Evolutionary conservation across 2,329 filamentous ascomycete genomes (phyloP).

Genomic region (Scorias spongiosa): DNA sequence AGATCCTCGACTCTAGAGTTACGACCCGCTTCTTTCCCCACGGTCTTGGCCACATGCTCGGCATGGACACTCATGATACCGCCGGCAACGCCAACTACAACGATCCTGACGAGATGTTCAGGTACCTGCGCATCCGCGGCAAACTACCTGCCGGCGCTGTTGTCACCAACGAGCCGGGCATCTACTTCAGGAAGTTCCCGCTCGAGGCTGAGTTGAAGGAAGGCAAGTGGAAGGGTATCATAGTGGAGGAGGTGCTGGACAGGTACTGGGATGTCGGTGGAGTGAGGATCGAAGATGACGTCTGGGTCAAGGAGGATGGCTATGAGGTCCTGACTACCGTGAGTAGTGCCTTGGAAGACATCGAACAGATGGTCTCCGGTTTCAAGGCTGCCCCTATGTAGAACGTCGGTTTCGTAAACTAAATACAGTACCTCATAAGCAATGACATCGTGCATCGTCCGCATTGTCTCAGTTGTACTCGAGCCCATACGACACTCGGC

Average conservation of each 20-base stretch:
- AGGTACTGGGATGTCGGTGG: constrained; percentile 68
- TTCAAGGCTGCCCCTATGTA: neutral
- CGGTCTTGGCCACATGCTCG: constrained; percentile 35
- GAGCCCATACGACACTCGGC: too few relatives aligned
- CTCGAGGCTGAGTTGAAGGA: constrained; percentile 54
- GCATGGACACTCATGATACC: constrained; percentile 37
- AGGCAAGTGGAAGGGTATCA: constrained; percentile 44
- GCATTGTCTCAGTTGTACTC: too few relatives aligned
- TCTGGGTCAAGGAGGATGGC: constrained; percentile 63
- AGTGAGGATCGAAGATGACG: constrained; percentile 78
- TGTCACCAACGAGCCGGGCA: constrained; percentile 87
- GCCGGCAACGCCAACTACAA: constrained; percentile 34
- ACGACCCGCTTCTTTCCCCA: constrained; percentile 37
- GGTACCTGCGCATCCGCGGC: constrained; percentile 62
- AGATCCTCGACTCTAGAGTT: constrained; percentile 29
- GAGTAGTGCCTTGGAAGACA: constrained; percentile 40
- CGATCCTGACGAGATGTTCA: constrained; percentile 72
- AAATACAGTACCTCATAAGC: too few relatives aligned
- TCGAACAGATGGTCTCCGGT: constrained; percentile 5
- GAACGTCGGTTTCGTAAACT: too few relatives aligned
- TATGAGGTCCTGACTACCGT: constrained; percentile 74
- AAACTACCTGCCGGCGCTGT: constrained; percentile 44
- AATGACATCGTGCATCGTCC: too few relatives aligned
- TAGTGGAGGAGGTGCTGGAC: constrained; percentile 50
- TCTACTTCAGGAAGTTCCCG: constrained; percentile 62